A percentile compares a stretch with the other conserved stretches of the same genome.
Evolutionary conservation across 306 rosid genomes (phyloP).

Genomic region (Malus asiatica): DNA sequence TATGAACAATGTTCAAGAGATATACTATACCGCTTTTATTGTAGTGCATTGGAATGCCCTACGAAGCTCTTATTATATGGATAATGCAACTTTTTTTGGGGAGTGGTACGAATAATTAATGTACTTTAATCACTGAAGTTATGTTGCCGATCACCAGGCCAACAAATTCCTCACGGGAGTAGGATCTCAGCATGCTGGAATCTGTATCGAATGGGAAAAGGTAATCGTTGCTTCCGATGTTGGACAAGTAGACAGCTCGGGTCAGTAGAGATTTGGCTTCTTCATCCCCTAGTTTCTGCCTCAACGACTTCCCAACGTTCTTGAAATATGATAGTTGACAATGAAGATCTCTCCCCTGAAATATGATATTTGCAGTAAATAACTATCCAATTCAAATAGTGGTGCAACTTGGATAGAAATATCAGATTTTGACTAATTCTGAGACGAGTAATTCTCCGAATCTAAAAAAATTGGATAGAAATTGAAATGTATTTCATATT

Average conservation of each 20-base stretch:
- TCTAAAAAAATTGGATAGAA: no score
- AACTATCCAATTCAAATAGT: no score
- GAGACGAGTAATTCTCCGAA: no score
- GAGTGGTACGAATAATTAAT: background rate
- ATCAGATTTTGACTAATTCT: no score
- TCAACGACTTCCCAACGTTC: background rate
- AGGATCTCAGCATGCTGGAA: background rate
- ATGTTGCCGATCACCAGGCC: constrained; percentile 29
- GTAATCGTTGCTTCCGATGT: constrained; percentile 29
- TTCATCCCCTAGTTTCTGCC: constrained; percentile 15
- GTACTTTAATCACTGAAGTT: constrained; percentile 25
- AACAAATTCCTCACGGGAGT: constrained; percentile 8
- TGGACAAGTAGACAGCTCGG: constrained; percentile 22
- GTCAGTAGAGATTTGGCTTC: constrained; percentile 11
- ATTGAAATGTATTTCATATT: no score
- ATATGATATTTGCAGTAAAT: no score
- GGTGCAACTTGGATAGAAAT: no score
- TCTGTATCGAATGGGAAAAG: background rate
- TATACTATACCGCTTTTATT: no score
- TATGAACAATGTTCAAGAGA: no score
- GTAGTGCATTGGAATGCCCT: no score
- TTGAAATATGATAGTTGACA: constrained; percentile 25
- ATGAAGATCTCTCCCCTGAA: constrained; percentile 1
- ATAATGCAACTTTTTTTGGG: no score
- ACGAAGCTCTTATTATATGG: no score